phyloP scores from a whole-genome alignment of 1,284 basidiomycete species.

The Trichosporon ovoides region DNA sequence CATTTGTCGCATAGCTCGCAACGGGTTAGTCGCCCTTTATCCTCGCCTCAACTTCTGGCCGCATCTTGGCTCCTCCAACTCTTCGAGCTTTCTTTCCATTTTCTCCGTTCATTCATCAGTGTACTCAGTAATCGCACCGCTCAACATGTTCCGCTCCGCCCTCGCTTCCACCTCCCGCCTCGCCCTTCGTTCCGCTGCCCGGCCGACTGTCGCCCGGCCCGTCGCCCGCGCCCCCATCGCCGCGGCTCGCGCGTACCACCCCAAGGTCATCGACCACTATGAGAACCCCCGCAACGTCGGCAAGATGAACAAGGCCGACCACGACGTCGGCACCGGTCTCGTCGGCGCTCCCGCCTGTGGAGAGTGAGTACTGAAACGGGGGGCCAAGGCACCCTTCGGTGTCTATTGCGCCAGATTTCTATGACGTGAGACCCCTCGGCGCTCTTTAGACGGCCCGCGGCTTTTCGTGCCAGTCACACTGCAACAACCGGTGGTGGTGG shows the following conservation, averaged over 20 bases:
- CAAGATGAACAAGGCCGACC: constrained; percentile 29
- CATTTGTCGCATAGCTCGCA: too few species aligned
- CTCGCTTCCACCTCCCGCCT: constrained; percentile 32
- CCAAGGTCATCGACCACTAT: constrained; percentile 93
- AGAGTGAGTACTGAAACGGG: constrained; percentile 32
- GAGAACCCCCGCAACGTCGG: constrained; percentile 90
- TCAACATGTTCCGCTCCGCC: constrained; percentile 27
- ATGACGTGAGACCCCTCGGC: constrained; percentile 5
- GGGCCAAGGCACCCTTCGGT: too few species aligned
- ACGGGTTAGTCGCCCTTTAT: neutral
- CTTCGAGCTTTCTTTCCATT: neutral
- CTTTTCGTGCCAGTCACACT: too few species aligned
- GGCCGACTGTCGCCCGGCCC: constrained; percentile 19
- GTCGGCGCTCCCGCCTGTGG: constrained; percentile 70
- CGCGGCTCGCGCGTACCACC: constrained; percentile 65
- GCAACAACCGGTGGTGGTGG: too few species aligned
- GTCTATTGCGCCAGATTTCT: too few species aligned
- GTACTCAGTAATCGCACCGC: neutral
- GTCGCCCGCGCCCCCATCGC: constrained; percentile 19
- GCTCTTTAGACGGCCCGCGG: too few species aligned
- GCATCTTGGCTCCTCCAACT: neutral
- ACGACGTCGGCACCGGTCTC: constrained; percentile 78
- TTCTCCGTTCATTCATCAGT: neutral
- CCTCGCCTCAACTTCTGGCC: neutral
- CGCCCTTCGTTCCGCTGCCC: constrained; percentile 7